Conservation (phyloP, 108 stramenopile genomes). For the Fragilaria crotonensis region DNA sequence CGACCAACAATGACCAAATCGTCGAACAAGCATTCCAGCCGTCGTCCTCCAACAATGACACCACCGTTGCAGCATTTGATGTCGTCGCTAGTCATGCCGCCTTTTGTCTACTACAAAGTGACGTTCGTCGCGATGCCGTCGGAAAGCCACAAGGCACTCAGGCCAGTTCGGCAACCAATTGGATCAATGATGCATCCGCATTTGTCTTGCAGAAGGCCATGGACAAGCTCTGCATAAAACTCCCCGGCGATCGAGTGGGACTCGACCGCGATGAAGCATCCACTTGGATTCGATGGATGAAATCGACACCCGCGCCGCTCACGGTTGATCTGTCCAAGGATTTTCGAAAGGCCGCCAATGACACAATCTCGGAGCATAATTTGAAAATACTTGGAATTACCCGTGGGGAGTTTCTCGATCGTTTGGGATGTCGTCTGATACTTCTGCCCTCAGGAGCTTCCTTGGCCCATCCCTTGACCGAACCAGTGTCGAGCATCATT, state of each 20-base stretch:
- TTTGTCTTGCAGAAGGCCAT: conserved; percentile 45
- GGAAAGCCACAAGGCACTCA: conserved; percentile 27
- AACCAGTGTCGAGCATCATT: conserved; percentile 52
- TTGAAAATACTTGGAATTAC: conserved; percentile 33
- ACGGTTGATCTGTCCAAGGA: conserved; percentile 56
- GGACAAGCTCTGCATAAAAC: conserved; percentile 35
- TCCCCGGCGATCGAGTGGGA: conserved; percentile 25
- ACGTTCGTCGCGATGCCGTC: conserved; percentile 47
- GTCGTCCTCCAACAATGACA: too few species aligned
- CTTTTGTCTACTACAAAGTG: conserved; percentile 51
- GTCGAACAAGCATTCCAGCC: too few species aligned
- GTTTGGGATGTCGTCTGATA: conserved; percentile 52
- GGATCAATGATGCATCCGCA: conserved; percentile 62
- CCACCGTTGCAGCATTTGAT: too few species aligned
- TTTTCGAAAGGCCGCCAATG: conserved; percentile 20
- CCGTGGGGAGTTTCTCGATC: conserved; percentile 38
- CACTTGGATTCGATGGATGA: conserved; percentile 77
- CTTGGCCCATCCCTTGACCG: conserved; percentile 32
- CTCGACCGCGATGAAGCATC: conserved; percentile 41
- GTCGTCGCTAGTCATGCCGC: conserved; percentile 40
- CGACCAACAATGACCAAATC: too few species aligned
- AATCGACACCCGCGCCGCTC: conserved; percentile 45
- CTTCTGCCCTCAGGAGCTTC: conserved; percentile 62
- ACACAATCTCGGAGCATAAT: conserved; percentile 30
- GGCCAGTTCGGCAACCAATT: conserved; percentile 53